Evolutionary conservation across 805 yeast genomes (phyloP).

Genomic region (Wickerhamomyces sydowiorum): DNA sequence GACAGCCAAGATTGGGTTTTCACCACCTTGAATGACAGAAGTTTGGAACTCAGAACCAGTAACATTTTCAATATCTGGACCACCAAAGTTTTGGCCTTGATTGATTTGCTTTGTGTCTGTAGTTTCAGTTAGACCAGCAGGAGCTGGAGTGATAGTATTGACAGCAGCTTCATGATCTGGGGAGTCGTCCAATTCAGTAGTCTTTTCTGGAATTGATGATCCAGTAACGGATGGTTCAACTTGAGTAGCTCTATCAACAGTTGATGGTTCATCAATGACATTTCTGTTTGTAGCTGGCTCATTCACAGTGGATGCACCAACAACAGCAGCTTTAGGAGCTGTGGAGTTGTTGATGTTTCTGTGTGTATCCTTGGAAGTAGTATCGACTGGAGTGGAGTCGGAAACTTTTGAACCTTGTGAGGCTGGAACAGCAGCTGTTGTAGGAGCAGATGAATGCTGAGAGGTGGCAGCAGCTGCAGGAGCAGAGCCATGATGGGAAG

Average conservation of each 20-base stretch:
- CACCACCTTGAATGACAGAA: constrained; percentile 7
- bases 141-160: background rate
- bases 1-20: constrained; percentile 9
- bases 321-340: background rate
- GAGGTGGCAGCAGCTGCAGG: constrained; percentile 1
- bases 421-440: background rate
- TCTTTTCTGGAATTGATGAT: background rate
- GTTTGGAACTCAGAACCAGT: constrained; percentile 11
- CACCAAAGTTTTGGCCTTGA: background rate
- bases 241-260: background rate
- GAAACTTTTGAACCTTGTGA: background rate
- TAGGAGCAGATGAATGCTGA: background rate
- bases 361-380: background rate
- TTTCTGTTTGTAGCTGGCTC: background rate
- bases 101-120: background rate
- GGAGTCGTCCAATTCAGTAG: background rate
- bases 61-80: constrained; percentile 6
- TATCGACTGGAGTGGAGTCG: background rate
- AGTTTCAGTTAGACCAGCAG: background rate
- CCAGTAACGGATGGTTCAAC: background rate
- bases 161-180: background rate
- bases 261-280: no score
- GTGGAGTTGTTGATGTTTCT: no score
- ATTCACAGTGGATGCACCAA: no score
- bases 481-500: no score